phyloP scores from a whole-genome alignment of 2,329 filamentous ascomycete species.

The Huntiella savannae region DNA sequence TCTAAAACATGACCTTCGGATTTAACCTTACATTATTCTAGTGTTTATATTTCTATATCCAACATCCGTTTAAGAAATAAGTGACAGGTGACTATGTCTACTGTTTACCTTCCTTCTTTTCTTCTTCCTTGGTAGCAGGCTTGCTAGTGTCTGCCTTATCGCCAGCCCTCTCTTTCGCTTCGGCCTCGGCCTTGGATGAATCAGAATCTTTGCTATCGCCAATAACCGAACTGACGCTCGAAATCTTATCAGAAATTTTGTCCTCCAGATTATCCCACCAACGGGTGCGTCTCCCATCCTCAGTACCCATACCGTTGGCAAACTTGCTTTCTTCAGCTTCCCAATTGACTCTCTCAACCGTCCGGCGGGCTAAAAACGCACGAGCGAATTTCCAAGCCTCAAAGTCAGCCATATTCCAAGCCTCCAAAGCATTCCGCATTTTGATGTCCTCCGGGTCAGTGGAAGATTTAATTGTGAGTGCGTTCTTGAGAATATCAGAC shows the following conservation, averaged over 20 bases:
- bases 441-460: conserved; percentile 25
- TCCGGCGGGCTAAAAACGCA: conserved; percentile 43
- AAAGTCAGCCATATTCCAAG: conserved; percentile 52
- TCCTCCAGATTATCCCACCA: conserved; percentile 18
- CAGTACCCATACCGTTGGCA: conserved; percentile 39
- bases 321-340: conserved; percentile 50
- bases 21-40: too few relatives aligned
- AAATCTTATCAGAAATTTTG: conserved; percentile 11
- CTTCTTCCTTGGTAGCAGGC: background rate
- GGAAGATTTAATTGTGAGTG: conserved; percentile 28
- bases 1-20: too few relatives aligned
- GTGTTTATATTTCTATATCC: background rate
- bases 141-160: conserved; percentile 1
- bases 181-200: background rate
- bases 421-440: conserved; percentile 37
- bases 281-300: conserved; percentile 22
- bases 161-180: background rate
- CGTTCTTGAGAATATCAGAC: conserved; percentile 32
- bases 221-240: conserved; percentile 1
- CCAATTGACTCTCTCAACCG: conserved; percentile 47
- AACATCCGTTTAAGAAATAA: background rate
- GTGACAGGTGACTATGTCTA: background rate
- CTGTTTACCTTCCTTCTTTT: background rate
- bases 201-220: background rate
- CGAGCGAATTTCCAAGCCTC: conserved; percentile 61